phyloP scores from a whole-genome alignment of 306 rosid genomes.

The Rubus parviflorus region DNA sequence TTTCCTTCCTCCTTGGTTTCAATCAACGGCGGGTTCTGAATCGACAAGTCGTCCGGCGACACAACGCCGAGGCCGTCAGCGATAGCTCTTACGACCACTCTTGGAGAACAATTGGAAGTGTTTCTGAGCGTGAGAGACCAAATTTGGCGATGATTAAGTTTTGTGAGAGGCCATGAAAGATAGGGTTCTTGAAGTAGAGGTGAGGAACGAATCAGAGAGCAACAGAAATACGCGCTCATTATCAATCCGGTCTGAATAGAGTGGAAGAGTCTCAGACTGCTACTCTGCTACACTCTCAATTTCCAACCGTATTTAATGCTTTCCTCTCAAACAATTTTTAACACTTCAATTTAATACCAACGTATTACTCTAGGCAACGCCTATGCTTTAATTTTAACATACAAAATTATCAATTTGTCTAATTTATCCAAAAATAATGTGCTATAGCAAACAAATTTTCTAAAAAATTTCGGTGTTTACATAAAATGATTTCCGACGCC shows the following conservation, averaged over 20 bases:
- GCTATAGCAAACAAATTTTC: no score
- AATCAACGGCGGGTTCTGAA: not conserved
- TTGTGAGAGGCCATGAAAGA: constrained; percentile 21
- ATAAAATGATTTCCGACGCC: no score
- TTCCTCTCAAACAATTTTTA: no score
- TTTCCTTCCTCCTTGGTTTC: constrained; percentile 14
- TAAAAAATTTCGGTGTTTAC: no score
- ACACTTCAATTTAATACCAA: no score
- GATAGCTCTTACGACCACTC: constrained; percentile 24
- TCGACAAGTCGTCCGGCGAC: constrained; percentile 20
- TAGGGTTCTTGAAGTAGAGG: constrained; percentile 25
- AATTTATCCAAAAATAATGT: no score
- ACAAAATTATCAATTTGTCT: no score
- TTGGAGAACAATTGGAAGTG: not conserved
- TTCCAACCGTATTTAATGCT: not conserved
- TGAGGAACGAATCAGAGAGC: constrained; percentile 37
- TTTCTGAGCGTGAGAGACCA: constrained; percentile 15
- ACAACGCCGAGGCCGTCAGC: constrained; percentile 26
- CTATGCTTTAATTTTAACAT: no score
- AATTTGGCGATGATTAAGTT: constrained; percentile 31
- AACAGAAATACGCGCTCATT: constrained; percentile 45
- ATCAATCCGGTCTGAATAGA: not conserved
- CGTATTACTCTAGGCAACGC: no score
- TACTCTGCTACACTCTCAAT: not conserved
- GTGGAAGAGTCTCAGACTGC: not conserved